Base-by-base conservation (phyloP, 345 rosid genomes). In the Melaleuca alternifolia region DNA sequence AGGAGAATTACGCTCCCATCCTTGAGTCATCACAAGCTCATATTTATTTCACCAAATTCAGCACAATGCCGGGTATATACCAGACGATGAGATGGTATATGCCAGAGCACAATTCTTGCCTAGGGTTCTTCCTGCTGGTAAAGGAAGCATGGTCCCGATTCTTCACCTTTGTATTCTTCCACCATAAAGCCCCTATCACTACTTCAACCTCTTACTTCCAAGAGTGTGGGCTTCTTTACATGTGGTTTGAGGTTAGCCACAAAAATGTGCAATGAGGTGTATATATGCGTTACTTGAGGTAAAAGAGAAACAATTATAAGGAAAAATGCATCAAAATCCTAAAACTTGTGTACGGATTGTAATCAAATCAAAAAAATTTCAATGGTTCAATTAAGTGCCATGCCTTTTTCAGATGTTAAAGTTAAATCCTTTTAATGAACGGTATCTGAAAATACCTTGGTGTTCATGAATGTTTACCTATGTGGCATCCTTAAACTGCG, bases 281-380 rank as follows among this genome's bases (percentile, higher is more conserved):
- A 3, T 12, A n/a, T 12, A 0, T n/a, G n/a, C 13, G 71, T n/a
- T 12, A 26, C 5, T 2, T 11, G n/a, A 12, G 71, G 18, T 16
- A 56, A 56, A 54, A 56, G 28, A 56, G 14, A 56, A 11, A 56
- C 0, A 2, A 56, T n/a, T 24, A 24, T 41, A 56, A 56, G 61
- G 24, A 56, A 24, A 56, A 5, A 0, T 23, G 6, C 61, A 24
- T 26, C 1, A 0, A 0, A 56, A 11, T 23, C 0, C 26, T 24
- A 56, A 23, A 56, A 23, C 0, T 56, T 56, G 28, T 4, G 13
- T 11, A 23, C 0, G 6, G 13, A 56, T 24, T 57, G 62, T 13
- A 56, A 56, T 56, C 28, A 23, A 56, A 56, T 24, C 28, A 28
- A 23, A 9, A 2, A 56, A 2, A 7, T 57, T 57, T 57, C 62